phyloP scores from a whole-genome alignment of 345 rosid genomes.

The Gossypium stocksii region DNA sequence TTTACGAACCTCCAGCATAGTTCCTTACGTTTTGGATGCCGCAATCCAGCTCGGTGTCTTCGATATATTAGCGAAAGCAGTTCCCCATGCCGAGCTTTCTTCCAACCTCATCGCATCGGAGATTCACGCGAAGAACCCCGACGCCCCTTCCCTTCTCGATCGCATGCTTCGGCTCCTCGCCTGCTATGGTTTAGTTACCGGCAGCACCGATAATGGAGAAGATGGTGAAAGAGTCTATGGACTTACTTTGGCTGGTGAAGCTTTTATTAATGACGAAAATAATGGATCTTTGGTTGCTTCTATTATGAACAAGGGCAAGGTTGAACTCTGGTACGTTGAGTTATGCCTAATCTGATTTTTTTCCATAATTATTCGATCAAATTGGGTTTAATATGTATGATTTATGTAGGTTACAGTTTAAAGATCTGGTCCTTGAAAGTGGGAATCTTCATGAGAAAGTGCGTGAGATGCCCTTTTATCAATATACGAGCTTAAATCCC shows the following conservation, averaged over 20 bases:
- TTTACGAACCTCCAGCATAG: no score
- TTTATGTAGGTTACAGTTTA: slow-evolving; percentile 25
- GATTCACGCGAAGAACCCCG: slow-evolving; percentile 30
- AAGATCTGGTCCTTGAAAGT: slow-evolving; percentile 30
- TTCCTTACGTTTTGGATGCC: slow-evolving; percentile 20
- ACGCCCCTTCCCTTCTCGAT: slow-evolving; percentile 40
- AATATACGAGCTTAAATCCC: slow-evolving; percentile 12
- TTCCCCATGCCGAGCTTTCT: slow-evolving; percentile 34
- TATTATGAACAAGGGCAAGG: neutral
- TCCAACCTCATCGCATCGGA: neutral
- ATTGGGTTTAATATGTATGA: no score
- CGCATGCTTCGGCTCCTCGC: slow-evolving; percentile 17
- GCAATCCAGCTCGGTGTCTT: slow-evolving; percentile 53
- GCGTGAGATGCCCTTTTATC: slow-evolving; percentile 25
- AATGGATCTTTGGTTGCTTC: neutral
- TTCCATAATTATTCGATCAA: no score
- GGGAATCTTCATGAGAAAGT: slow-evolving; percentile 29
- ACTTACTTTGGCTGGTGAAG: slow-evolving; percentile 22
- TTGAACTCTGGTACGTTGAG: neutral
- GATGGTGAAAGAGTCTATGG: slow-evolving; percentile 24
- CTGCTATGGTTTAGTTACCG: slow-evolving; percentile 37
- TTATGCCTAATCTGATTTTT: no score
- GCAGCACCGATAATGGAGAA: neutral
- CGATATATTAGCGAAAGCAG: slow-evolving; percentile 33
- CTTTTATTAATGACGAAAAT: slow-evolving; percentile 19